A percentile compares a stretch with the other conserved stretches of the same genome.
Conservation (phyloP, 2,329 filamentous ascomycete genomes). For the Incumbomyces lentus region DNA sequence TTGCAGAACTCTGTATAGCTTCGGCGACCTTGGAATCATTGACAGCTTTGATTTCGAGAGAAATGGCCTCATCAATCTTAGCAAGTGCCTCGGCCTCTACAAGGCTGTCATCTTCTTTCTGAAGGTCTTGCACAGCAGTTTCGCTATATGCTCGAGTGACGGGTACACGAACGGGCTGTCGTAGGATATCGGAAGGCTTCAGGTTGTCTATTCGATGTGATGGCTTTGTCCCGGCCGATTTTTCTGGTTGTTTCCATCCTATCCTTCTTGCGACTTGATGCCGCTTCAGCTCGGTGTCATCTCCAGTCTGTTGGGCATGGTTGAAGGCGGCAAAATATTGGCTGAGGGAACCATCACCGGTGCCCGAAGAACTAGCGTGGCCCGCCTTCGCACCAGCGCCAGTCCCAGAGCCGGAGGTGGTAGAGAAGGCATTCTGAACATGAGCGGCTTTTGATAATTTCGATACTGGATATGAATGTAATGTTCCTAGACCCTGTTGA, state of each 20-base stretch:
- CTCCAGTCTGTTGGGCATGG: slow-evolving; percentile 57
- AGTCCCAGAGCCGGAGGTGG: slow-evolving; percentile 38
- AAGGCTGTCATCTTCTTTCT: slow-evolving; percentile 41
- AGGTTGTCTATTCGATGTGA: slow-evolving; percentile 21
- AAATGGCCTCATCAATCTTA: slow-evolving; percentile 74
- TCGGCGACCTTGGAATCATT: slow-evolving; percentile 35
- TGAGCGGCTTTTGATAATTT: slow-evolving; percentile 49
- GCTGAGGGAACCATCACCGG: slow-evolving; percentile 59
- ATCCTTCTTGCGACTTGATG: slow-evolving; percentile 82
- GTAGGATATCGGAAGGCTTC: slow-evolving; percentile 16
- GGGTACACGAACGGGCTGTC: slow-evolving; percentile 11
- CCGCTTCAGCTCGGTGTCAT: slow-evolving; percentile 79
- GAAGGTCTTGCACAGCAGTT: slow-evolving; percentile 50
- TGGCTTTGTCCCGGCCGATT: slow-evolving; percentile 19
- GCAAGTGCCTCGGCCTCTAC: slow-evolving; percentile 49
- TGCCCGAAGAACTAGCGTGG: slow-evolving; percentile 40
- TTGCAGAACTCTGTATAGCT: slow-evolving; percentile 17
- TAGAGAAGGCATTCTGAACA: slow-evolving; percentile 69
- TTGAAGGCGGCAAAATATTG: slow-evolving; percentile 89
- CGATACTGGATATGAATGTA: slow-evolving; percentile 40
- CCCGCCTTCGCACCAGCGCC: slow-evolving; percentile 46
- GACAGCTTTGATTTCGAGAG: slow-evolving; percentile 60
- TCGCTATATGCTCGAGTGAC: slow-evolving; percentile 43
- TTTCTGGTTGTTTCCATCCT: slow-evolving; percentile 62
- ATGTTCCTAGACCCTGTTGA: slow-evolving; percentile 61